Base-by-base conservation (phyloP, 1,284 basidiomycete species). In the Mycosarcoma mackinlayi region DNA sequence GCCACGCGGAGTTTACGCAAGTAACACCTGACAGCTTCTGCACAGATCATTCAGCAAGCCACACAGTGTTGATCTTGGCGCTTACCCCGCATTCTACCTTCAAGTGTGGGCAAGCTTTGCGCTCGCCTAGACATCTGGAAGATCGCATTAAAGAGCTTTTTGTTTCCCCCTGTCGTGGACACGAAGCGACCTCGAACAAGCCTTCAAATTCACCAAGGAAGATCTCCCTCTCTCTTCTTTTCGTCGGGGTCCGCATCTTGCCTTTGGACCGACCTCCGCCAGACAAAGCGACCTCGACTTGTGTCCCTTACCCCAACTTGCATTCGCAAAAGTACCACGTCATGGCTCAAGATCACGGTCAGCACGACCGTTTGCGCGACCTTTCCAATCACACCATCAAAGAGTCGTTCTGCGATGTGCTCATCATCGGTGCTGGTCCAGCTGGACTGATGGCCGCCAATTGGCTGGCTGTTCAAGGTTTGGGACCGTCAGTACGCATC, bases 371-470 rank as follows among this genome's bases (percentile, higher is more conserved):
- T 28, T 40, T 30, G 27, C 34, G n/a, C 33, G 10, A 33, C 25
- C 10, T 6, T 10, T n/a, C 4, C 31, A 30, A 23, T 9, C 40
- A 27, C n/a, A 21, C 6, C 27, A 50, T 57, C 45, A 64, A 64
- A 21, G 61, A 64, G 16, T 64, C 61, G 30, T 47, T 58, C 61
- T 65, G 62, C 38, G 88, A 88, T 73, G 87, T 88, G 30, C 84
- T 88, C 58, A 81, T 89, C 57, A 71, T 83, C 34, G 79, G 81
- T 38, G 77, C 77, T 21, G 78, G 81, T 31, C 50, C 53, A 18
- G 56, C 58, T 25, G 63, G 63, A 10, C 34, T 60, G 4, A 60
- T 66, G 63, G 52, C 53, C 10, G 63, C 63, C 56, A 66, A 60
- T 34, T 59, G 52, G 56, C 44, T 66, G 9, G 62, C 62, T 6